A percentile compares a stretch with the other conserved stretches of the same genome.
Conservation (phyloP, 768 basidiomycete species). For the Macrolepiota dolichaula region DNA sequence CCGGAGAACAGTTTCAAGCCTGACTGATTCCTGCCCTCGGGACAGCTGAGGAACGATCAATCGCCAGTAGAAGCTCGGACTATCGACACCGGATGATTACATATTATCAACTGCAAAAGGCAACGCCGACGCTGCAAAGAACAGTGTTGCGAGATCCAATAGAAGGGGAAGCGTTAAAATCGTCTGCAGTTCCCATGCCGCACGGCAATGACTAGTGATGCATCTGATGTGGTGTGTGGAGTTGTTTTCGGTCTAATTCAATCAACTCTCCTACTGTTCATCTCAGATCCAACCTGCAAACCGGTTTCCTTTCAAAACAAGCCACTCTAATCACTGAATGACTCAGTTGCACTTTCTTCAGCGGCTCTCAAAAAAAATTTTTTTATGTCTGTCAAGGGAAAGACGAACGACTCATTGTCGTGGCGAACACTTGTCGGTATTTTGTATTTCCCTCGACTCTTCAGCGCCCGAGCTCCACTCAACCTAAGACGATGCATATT, state of each 20-base stretch:
- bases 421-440: neutral
- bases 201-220: neutral
- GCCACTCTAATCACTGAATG: conserved; percentile 1
- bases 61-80: neutral
- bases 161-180: neutral
- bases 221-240: neutral
- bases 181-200: neutral
- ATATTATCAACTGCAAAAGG: neutral
- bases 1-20: neutral
- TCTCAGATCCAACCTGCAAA: conserved; percentile 8
- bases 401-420: neutral
- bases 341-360: neutral
- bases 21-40: neutral
- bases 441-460: neutral
- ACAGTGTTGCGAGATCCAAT: neutral
- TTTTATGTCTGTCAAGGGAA: neutral
- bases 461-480: neutral
- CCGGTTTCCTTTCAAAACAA: conserved; percentile 1
- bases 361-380: neutral
- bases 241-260: neutral
- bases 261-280: neutral
- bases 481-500: neutral
- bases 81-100: neutral
- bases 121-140: neutral
- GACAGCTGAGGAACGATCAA: conserved; percentile 10